phyloP scores from a whole-genome alignment of 169 alveolate species.

The Eimeria praecox region DNA sequence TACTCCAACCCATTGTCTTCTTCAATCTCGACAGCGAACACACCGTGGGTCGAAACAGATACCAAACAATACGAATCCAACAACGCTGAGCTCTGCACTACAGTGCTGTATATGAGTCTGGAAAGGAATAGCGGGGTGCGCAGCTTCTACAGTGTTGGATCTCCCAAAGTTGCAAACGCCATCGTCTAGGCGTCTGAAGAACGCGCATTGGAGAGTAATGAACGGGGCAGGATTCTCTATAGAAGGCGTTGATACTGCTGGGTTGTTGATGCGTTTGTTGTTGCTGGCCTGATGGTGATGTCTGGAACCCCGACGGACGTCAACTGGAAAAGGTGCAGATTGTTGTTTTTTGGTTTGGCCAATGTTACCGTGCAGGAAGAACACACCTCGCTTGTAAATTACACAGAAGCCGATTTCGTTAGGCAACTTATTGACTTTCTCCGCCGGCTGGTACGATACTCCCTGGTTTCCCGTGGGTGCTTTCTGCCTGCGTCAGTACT shows the following conservation, averaged over 20 bases:
- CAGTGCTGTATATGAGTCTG: background rate
- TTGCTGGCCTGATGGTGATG: background rate
- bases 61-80: no score
- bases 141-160: background rate
- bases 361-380: slow-evolving; percentile 66
- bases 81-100: background rate
- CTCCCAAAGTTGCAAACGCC: background rate
- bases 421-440: slow-evolving; percentile 82
- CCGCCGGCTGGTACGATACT: slow-evolving; percentile 66
- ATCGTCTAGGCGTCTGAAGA: background rate
- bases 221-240: background rate
- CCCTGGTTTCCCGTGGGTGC: background rate
- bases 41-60: slow-evolving; percentile 46
- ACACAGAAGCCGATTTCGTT: slow-evolving; percentile 82
- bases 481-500: background rate
- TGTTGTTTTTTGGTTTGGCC: background rate
- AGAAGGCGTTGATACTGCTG: background rate
- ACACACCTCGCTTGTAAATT: slow-evolving; percentile 79
- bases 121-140: no score
- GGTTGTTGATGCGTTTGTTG: background rate
- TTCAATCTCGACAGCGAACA: slow-evolving; percentile 93
- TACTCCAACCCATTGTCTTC: slow-evolving; percentile 93
- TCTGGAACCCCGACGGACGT: background rate
- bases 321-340: background rate
- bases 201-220: background rate